Conservation (phyloP, 108 stramenopile genomes). For the Cylindrotheca closterium region DNA sequence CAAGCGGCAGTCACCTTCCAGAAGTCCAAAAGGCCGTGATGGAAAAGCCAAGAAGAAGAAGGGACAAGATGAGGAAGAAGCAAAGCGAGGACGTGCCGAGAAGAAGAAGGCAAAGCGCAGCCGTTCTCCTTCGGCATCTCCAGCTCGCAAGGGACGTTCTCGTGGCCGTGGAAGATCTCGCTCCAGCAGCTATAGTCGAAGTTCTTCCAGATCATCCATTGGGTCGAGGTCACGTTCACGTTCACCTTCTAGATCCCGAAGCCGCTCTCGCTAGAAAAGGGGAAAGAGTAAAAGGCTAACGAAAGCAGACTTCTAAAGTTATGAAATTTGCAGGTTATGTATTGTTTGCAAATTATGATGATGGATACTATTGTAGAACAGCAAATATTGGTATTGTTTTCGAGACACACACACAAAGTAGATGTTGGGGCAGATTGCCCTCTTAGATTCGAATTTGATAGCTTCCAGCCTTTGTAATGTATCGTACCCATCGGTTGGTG, state of each 20-base stretch:
- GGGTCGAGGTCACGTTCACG: constrained; percentile 4
- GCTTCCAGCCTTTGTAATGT: constrained; percentile 96
- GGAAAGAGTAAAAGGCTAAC: too few relatives aligned
- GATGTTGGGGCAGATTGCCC: too few relatives aligned
- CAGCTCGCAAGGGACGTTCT: neutral
- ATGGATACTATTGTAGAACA: too few relatives aligned
- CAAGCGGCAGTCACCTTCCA: too few relatives aligned
- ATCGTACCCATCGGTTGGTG: constrained; percentile 97
- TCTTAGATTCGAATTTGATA: constrained; percentile 96
- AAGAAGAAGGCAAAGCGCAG: too few relatives aligned
- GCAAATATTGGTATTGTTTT: too few relatives aligned
- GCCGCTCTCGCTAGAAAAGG: neutral
- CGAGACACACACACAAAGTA: too few relatives aligned
- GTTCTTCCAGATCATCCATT: constrained; percentile 7
- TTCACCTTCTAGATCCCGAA: constrained; percentile 15
- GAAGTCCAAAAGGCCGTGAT: neutral
- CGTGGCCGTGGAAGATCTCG: neutral
- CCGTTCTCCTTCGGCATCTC: neutral
- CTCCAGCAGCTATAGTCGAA: constrained; percentile 8
- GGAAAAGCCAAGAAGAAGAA: neutral
- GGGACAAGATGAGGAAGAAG: too few relatives aligned
- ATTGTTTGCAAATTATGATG: too few relatives aligned
- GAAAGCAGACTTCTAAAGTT: too few relatives aligned
- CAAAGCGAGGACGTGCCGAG: too few relatives aligned
- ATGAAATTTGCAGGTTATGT: too few relatives aligned